Conservation (phyloP, 345 rosid species). For the Citrus australasica region DNA sequence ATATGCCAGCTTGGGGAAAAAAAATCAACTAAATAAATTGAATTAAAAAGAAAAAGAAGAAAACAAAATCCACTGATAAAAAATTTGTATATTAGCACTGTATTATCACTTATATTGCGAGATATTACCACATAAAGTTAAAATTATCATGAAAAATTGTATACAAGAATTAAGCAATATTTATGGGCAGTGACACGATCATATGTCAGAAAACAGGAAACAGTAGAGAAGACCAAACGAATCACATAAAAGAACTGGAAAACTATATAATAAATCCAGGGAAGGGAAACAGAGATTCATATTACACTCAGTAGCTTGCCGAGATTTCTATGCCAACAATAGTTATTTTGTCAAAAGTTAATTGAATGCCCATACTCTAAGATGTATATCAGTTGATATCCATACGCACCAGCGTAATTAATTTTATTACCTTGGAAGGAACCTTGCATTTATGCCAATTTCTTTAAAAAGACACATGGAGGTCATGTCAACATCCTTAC, state of each 20-base stretch:
- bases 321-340: background rate
- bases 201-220: background rate
- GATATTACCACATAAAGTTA: background rate
- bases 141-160: background rate
- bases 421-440: background rate
- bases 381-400: background rate
- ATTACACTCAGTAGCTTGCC: background rate
- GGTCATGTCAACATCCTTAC: slow-evolving; percentile 30
- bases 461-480: background rate
- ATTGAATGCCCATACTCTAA: background rate
- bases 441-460: background rate
- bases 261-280: background rate
- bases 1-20: slow-evolving; percentile 75
- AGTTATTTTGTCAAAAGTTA: background rate
- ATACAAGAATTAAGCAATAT: background rate
- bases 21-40: background rate
- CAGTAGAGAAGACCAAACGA: background rate
- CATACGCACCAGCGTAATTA: background rate
- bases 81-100: background rate
- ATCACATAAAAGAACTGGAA: background rate
- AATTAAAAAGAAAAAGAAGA: background rate
- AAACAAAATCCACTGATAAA: background rate
- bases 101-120: background rate
- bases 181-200: background rate
- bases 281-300: background rate